phyloP scores from a whole-genome alignment of 139 green algal species.

The Ettlia oleoabundans region DNA sequence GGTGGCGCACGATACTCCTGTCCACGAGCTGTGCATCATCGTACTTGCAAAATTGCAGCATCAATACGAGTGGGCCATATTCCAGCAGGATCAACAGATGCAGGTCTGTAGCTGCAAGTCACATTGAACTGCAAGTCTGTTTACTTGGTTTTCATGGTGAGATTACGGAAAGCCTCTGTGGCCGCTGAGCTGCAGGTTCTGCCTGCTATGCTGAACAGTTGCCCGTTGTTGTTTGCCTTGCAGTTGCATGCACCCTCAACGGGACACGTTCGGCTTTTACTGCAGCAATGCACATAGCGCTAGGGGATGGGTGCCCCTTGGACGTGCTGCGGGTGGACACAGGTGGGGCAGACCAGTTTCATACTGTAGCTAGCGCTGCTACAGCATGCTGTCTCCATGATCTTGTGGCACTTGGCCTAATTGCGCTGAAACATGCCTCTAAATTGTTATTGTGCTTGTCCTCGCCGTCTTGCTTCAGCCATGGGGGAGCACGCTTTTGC shows the following conservation, averaged over 20 bases:
- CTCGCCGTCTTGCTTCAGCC: not conserved
- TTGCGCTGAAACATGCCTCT: too few relatives aligned
- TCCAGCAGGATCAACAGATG: conserved; percentile 87
- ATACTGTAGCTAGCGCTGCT: too few relatives aligned
- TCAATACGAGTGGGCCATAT: conserved; percentile 82
- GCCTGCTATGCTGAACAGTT: too few relatives aligned
- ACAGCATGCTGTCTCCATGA: too few relatives aligned
- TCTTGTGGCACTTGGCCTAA: too few relatives aligned
- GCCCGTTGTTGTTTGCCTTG: not conserved
- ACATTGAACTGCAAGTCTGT: not conserved
- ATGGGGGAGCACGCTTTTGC: conserved; percentile 29
- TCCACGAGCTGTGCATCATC: not conserved
- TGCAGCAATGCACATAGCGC: conserved; percentile 84
- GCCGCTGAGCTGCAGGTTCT: not conserved
- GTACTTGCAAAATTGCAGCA: conserved; percentile 4
- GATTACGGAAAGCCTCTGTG: not conserved
- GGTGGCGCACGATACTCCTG: not conserved
- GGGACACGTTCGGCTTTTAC: conserved; percentile 75
- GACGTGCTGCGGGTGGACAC: conserved; percentile 77
- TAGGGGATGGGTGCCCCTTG: conserved; percentile 79
- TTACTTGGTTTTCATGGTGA: not conserved
- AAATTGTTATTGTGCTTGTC: too few relatives aligned
- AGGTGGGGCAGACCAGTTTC: not conserved
- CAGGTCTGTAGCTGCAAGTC: too few relatives aligned
- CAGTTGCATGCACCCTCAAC: conserved; percentile 82